phyloP scores from a whole-genome alignment of 2,329 filamentous ascomycete genomes.

The Periconia digitata region DNA sequence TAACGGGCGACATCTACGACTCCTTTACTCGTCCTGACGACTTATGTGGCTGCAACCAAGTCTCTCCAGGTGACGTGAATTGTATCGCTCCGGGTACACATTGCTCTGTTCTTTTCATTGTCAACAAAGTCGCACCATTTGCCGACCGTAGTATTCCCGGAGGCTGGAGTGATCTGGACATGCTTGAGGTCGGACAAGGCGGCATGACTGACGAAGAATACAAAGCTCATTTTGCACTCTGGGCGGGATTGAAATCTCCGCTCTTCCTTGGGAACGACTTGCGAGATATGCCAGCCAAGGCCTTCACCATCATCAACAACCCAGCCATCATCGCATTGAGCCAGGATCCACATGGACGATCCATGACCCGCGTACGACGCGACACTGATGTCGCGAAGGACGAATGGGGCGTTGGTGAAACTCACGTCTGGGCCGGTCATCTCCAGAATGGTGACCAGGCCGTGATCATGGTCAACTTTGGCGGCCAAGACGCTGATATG shows the following conservation, averaged over 20 bases:
- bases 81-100: constrained; percentile 30
- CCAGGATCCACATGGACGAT: constrained; percentile 49
- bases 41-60: constrained; percentile 27
- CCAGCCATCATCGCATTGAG: constrained; percentile 54
- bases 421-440: constrained; percentile 54
- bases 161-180: constrained; percentile 34
- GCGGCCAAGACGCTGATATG: constrained; percentile 47
- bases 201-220: constrained; percentile 36
- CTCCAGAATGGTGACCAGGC: constrained; percentile 51
- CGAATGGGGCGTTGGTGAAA: constrained; percentile 48
- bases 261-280: constrained; percentile 50
- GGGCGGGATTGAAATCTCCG: constrained; percentile 50
- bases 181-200: constrained; percentile 33
- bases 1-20: constrained; percentile 34
- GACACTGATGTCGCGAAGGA: constrained; percentile 45
- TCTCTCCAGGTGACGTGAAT: constrained; percentile 36
- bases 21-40: constrained; percentile 31
- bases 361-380: constrained; percentile 50
- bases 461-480: constrained; percentile 56
- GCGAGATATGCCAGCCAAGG: constrained; percentile 40
- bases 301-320: constrained; percentile 51
- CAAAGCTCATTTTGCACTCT: constrained; percentile 49
- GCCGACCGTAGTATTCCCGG: constrained; percentile 29
- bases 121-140: constrained; percentile 32
- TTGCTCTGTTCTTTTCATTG: constrained; percentile 30